Evolutionary conservation across 768 basidiomycete species (phyloP), one percentile per base, ranked within the genome.

Genomic region (Mycena filopes): DNA sequence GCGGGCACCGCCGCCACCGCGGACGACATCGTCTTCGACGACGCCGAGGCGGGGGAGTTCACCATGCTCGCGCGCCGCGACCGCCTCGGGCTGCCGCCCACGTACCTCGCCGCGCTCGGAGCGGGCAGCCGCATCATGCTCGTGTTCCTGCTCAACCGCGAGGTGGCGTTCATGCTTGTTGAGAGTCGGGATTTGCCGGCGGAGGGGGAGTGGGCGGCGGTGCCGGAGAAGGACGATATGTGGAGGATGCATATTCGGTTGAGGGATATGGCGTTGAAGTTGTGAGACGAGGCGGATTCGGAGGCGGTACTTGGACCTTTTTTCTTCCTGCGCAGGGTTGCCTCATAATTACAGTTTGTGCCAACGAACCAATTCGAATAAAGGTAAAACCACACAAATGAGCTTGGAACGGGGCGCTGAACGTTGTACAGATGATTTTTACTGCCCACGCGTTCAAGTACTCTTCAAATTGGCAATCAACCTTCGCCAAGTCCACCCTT

Each of bases 191-290:
- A 60, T 36, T 23, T 66, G 10, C 65, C 59, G 20, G 28, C 15
- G 16, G 65, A 61, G 16, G 53, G 33, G 53, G 65, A 66, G 29
- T 60, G 59, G 65, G 50, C 53, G 16, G 51, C 10, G 53, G 55
- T 66, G n/a, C n/a, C n/a, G 65, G 59, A 66, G 54, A 54, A 51
- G 54, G 65, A 61, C 33, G 54, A 55, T 1, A 66, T 66, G 65
- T 66, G 65, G 65, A 53, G 65, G 57, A 66, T 66, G 65, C 65
- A 66, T 56, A 51, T 66, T 36, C 58, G 65, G 15, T 56, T 66
- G 59, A 25, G 65, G 28, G 13, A 55, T 11, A 55, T 47, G 53
- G 53, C 60, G 21, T 46, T 36, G 55, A 46, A 36, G 28, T 26
- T 57, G 55, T 36, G 36, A 36, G 36, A 11, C 36, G 9, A 36